Evolutionary conservation across 2,329 filamentous ascomycete species (phyloP), one percentile per base, ranked within the genome.

Genomic region (Bipolaris bicolor): DNA sequence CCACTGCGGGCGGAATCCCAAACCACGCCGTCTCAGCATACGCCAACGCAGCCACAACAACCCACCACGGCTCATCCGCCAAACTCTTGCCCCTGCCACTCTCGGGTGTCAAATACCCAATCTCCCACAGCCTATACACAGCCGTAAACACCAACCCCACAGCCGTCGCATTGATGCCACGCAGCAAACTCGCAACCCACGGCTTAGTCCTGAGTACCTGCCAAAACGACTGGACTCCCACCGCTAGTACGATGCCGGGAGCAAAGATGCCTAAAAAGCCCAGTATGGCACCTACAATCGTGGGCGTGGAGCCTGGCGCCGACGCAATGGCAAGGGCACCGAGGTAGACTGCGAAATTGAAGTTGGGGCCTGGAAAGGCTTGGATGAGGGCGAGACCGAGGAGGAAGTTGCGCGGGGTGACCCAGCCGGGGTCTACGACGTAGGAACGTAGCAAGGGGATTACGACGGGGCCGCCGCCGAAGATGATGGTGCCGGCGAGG

Each of bases 341-440:
- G 3, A 80, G 71, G 49, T 76, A 80, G 13, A 80, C 78, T 1
- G 71, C 72, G 43, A 80, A 87, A 67, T 84, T 85, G 74, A 85
- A 84, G 61, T 85, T 84, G 0, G 86, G 86, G 0, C 86, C 86
- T 0, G 89, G 89, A 55, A 91, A 89, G 0, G 87, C 83, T 72
- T 92, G 89, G 16, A 86, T 88, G 51, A 92, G 81, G 7, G 89
- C 90, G 0, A 92, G 83, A 0, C 89, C 89, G 47, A 91, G 85
- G 0, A 92, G 78, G 69, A 92, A 91, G 69, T 92, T 88, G 3
- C 89, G 83, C 0, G 87, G 80, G 0, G 82, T 84, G 0, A 92
- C 88, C 88, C 88, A 92, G 6, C 86, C 86, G 22, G 88, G 86
- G 0, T 82, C 80, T 0, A 91, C 89, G 34, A 91, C 68, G 45